Conservation (phyloP, 169 alveolate genomes). For the Plasmodium malariae region DNA sequence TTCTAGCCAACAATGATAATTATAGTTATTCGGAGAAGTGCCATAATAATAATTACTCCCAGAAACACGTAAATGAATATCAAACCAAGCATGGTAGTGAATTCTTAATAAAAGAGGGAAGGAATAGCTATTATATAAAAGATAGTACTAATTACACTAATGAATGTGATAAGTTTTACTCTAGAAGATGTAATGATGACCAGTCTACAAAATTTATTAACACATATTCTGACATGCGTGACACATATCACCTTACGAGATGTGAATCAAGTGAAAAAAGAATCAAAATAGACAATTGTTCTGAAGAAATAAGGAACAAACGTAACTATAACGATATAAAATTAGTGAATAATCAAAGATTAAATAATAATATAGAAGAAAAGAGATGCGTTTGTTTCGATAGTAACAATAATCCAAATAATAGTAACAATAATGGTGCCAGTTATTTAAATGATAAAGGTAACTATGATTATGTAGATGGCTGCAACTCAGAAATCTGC, state of each 20-base stretch:
- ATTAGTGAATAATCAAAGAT: not conserved
- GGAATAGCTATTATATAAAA: too few species aligned
- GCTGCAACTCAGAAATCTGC: not conserved
- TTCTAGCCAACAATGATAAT: not conserved
- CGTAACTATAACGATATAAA: not conserved
- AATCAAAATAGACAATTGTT: too few species aligned
- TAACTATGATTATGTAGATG: not conserved
- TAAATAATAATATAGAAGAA: not conserved
- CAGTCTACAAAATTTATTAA: too few species aligned
- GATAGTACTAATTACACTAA: too few species aligned
- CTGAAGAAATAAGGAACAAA: too few species aligned
- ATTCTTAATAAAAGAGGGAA: not conserved
- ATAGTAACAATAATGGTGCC: not conserved
- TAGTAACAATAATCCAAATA: not conserved
- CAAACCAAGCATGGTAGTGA: not conserved
- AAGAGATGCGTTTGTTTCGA: not conserved
- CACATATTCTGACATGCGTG: not conserved
- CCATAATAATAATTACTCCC: not conserved
- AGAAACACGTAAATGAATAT: not conserved
- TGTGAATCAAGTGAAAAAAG: too few species aligned
- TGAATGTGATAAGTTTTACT: not conserved
- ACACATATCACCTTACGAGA: too few species aligned
- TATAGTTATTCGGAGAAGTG: not conserved
- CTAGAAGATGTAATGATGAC: not conserved
- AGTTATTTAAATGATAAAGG: not conserved